Conservation (phyloP, 805 yeast species). For the Dipodascus geniculatus region DNA sequence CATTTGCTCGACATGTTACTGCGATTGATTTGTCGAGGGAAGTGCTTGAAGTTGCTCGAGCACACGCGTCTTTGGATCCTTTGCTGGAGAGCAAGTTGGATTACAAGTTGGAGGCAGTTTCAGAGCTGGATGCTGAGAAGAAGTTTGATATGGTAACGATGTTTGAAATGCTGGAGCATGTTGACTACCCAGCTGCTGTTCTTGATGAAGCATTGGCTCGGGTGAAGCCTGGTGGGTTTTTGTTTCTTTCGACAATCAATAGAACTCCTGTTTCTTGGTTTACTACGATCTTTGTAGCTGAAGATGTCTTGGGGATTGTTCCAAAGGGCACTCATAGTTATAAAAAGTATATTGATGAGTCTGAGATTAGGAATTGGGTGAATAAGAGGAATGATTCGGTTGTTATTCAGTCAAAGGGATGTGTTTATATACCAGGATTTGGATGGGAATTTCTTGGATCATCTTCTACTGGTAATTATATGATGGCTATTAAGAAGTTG, state of each 20-base stretch:
- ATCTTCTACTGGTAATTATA: constrained; percentile 62
- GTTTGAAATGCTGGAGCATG: constrained; percentile 95
- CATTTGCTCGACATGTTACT: constrained; percentile 45
- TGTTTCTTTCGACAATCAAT: constrained; percentile 85
- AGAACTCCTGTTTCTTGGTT: constrained; percentile 80
- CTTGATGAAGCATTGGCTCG: constrained; percentile 54
- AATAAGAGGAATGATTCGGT: constrained; percentile 36
- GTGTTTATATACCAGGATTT: constrained; percentile 65
- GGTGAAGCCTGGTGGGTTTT: constrained; percentile 70
- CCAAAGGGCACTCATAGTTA: constrained; percentile 90
- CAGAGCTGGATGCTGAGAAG: constrained; percentile 35
- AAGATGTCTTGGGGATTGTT: constrained; percentile 64
- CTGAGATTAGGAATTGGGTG: constrained; percentile 62
- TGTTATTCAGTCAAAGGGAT: constrained; percentile 62
- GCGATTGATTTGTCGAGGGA: constrained; percentile 84
- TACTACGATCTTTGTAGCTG: constrained; percentile 88
- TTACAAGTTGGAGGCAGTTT: constrained; percentile 55
- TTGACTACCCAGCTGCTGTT: constrained; percentile 68
- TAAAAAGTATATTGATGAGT: constrained; percentile 70
- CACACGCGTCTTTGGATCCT: constrained; percentile 62
- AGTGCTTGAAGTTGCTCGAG: constrained; percentile 66
- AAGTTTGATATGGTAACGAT: constrained; percentile 70
- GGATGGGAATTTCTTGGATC: constrained; percentile 67
- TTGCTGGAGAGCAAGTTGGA: constrained; percentile 38
- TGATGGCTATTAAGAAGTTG: constrained; percentile 62